A percentile compares a stretch with the other conserved stretches of the same genome.
These are phyloP conservation scores for Aspergillus ochraceoroseus DNA, from an alignment of 2,329 filamentous ascomycete genomes.

Conservation along the genomic window DNA sequence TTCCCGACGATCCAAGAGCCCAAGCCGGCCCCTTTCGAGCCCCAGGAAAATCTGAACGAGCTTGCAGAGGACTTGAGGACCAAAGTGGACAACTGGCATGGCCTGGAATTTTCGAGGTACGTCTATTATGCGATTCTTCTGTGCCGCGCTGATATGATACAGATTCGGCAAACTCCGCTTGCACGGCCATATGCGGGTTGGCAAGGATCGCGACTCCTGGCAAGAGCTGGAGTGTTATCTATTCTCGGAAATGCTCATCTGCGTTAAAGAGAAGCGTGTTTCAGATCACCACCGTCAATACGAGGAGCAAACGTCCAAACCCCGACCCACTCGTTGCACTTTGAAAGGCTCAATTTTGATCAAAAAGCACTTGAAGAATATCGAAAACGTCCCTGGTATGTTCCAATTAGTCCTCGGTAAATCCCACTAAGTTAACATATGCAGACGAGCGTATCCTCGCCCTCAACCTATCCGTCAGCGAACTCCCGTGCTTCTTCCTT, in stretches of 20 bases:
- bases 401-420: neutral
- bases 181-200: slow-evolving; percentile 84
- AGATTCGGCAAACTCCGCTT: slow-evolving; percentile 88
- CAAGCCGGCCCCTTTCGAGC: slow-evolving; percentile 66
- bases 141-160: slow-evolving; percentile 11
- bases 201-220: slow-evolving; percentile 95
- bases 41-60: slow-evolving; percentile 70
- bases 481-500: slow-evolving; percentile 90
- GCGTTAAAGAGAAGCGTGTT: slow-evolving; percentile 95
- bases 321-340: slow-evolving; percentile 71
- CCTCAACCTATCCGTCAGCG: slow-evolving; percentile 80
- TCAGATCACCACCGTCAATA: slow-evolving; percentile 53
- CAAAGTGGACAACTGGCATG: slow-evolving; percentile 98
- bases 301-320: slow-evolving; percentile 53
- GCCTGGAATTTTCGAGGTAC: slow-evolving; percentile 79
- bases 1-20: slow-evolving; percentile 45
- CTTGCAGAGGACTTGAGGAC: slow-evolving; percentile 78
- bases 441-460: slow-evolving; percentile 78
- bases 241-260: slow-evolving; percentile 98
- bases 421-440: no score
- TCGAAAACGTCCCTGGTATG: slow-evolving; percentile 58
- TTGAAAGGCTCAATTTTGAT: slow-evolving; percentile 97
- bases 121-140: neutral
- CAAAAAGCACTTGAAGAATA: slow-evolving; percentile 92
- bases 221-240: slow-evolving; percentile 96